Conservation (phyloP, 148 eudicot species). For the Diospyros lotus region DNA sequence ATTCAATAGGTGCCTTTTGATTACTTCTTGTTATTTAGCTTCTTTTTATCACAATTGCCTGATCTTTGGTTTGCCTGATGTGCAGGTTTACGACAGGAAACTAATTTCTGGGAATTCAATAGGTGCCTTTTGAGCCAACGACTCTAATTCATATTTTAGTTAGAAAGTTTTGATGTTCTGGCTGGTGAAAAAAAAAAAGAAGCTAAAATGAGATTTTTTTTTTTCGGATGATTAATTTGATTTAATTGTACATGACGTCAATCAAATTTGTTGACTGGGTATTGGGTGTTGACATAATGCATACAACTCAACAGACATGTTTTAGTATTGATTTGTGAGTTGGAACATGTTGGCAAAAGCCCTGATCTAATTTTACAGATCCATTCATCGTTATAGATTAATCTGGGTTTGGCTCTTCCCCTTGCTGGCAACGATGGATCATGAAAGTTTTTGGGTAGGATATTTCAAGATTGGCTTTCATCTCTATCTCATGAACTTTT, state of each 20-base stretch:
- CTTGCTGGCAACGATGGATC: too few relatives aligned
- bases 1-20: slow-evolving; percentile 5
- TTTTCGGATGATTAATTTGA: slow-evolving; percentile 4
- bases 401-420: too few relatives aligned
- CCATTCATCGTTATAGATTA: too few relatives aligned
- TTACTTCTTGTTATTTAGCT: slow-evolving; percentile 4
- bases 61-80: slow-evolving; percentile 10
- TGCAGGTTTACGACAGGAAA: slow-evolving; percentile 19
- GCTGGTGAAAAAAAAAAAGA: slow-evolving; percentile 1
- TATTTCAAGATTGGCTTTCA: too few relatives aligned
- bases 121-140: slow-evolving; percentile 1
- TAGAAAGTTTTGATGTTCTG: slow-evolving; percentile 13
- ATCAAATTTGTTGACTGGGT: slow-evolving; percentile 1
- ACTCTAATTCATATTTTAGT: slow-evolving; percentile 8
- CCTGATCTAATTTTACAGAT: neutral
- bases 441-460: too few relatives aligned
- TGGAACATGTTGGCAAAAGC: slow-evolving; percentile 4
- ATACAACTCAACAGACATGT: neutral
- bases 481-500: too few relatives aligned
- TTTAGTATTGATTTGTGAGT: neutral
- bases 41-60: neutral
- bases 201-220: slow-evolving; percentile 4
- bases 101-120: slow-evolving; percentile 7
- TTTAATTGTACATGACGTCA: slow-evolving; percentile 11
- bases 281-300: slow-evolving; percentile 4